Percentiles rank a stretch among this genome's conserved stretches.
Evolutionary conservation across 2,329 filamentous ascomycete species (phyloP).

Genomic region (Chaetoscypha palmicola): DNA sequence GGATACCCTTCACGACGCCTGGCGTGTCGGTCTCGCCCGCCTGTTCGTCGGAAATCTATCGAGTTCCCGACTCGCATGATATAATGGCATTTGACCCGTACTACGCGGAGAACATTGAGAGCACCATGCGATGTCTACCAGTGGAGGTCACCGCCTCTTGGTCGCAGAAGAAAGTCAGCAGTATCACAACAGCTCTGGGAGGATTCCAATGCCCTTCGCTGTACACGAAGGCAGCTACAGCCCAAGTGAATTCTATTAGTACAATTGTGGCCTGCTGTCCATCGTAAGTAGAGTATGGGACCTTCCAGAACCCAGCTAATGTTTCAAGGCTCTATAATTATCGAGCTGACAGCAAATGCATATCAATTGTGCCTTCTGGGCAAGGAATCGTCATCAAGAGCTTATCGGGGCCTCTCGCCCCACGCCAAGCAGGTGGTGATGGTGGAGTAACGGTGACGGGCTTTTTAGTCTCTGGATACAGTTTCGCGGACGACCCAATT

Average conservation of each 20-base stretch:
- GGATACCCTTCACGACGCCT: conserved; percentile 16
- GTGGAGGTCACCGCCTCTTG: conserved; percentile 5
- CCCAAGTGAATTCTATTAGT: conserved; percentile 6
- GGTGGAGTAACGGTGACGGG: conserved; percentile 6
- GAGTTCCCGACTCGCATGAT: conserved; percentile 3
- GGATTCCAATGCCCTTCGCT: conserved; percentile 12
- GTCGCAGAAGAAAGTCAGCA: neutral
- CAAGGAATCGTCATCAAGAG: conserved; percentile 4
- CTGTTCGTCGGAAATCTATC: conserved; percentile 14
- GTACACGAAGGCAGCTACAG: conserved; percentile 10
- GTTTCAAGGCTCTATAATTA: conserved; percentile 9
- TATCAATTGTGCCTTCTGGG: conserved; percentile 6
- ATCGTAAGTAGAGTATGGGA: conserved; percentile 10
- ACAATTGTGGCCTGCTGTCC: conserved; percentile 14
- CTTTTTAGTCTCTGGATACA: conserved; percentile 3
- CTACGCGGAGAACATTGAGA: conserved; percentile 8
- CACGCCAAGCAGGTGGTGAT: neutral
- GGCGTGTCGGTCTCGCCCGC: conserved; percentile 8
- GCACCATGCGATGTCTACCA: conserved; percentile 9
- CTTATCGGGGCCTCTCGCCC: neutral
- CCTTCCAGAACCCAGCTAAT: neutral
- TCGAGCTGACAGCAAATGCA: conserved; percentile 7
- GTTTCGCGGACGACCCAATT: conserved; percentile 3
- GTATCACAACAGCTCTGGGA: conserved; percentile 8
- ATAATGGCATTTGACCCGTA: conserved; percentile 12